phyloP scores from a whole-genome alignment of 1,284 basidiomycete genomes.

The Malassezia japonica region DNA sequence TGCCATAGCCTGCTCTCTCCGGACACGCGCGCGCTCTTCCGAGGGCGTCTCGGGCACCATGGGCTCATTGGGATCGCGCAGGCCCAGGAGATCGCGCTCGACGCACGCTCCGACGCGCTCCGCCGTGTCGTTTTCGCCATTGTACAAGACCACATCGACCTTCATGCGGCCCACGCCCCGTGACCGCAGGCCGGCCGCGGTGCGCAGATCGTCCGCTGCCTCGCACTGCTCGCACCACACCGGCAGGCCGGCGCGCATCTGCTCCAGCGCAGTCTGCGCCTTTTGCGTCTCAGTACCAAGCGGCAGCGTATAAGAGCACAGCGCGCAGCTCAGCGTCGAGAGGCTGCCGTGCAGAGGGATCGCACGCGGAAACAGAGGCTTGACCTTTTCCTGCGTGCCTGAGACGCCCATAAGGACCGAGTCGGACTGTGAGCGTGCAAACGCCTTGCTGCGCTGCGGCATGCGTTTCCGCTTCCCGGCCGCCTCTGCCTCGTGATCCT shows the following conservation, averaged over 20 bases:
- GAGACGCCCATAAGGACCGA: slow-evolving; percentile 26
- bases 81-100: slow-evolving; percentile 41
- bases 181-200: slow-evolving; percentile 66
- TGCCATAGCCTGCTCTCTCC: slow-evolving; percentile 13
- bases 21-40: slow-evolving; percentile 29
- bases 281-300: slow-evolving; percentile 20
- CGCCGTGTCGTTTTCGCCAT: slow-evolving; percentile 73
- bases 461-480: slow-evolving; percentile 4
- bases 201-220: slow-evolving; percentile 60
- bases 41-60: slow-evolving; percentile 35
- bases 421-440: slow-evolving; percentile 29
- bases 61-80: slow-evolving; percentile 41
- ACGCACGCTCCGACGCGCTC: slow-evolving; percentile 59
- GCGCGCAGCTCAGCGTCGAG: slow-evolving; percentile 66
- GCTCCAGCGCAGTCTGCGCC: slow-evolving; percentile 25
- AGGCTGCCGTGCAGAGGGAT: slow-evolving; percentile 85
- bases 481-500: slow-evolving; percentile 1
- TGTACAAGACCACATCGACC: slow-evolving; percentile 81
- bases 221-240: slow-evolving; percentile 73
- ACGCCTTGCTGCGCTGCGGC: not conserved
- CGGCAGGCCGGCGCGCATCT: slow-evolving; percentile 54
- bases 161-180: slow-evolving; percentile 71
- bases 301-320: slow-evolving; percentile 58
- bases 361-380: slow-evolving; percentile 57
- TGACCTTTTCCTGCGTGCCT: slow-evolving; percentile 8